Evolutionary conservation across 2,329 filamentous ascomycete genomes (phyloP), one percentile per base, ranked within the genome.

Genomic region (Colletotrichum australisinense): DNA sequence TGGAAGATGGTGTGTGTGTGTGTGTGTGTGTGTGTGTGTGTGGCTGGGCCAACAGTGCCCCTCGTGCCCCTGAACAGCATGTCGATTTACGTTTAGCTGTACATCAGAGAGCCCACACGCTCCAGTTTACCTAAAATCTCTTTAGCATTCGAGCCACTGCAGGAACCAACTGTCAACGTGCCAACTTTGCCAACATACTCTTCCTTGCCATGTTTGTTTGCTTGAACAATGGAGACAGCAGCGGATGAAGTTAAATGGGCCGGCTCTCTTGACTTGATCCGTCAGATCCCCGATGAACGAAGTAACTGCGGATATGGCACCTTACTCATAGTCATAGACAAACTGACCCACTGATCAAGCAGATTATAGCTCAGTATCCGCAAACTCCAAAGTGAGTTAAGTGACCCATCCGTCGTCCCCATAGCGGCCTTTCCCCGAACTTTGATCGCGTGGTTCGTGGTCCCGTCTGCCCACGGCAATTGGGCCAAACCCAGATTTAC

Each of bases 401-500:
- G 26, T 16, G 42, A 22, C 42, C 38, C 46, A 14, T 16, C 24
- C n/a, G 56, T 26, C 28, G 56, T 35, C 28, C 49, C 6, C 19
- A 56, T 52, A 28, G 30, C n/a, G 32, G 19, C 63, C n/a, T 46
- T 68, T 53, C 46, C 30, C 64, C 32, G 64, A 60, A 67, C 26
- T 53, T 38, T 52, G 57, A 49, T 63, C 64, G 46, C 62, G 46
- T 16, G 62, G 28, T 32, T 30, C n/a, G 42, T 19, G 52, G 24
- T 26, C 52, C 52, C n/a, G 52, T 49, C 42, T 55, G 46, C 46
- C 46, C 49, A 57, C 52, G 57, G 69, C 58, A 24, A 72, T 72
- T 72, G 58, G 42, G 65, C 53, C 42, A 42, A 59, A 49, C 38
- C 52, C 69, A 59, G 65, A 63, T 72, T 53, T 63, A 49, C 19